Percentiles rank a stretch among this genome's conserved stretches.
Conservation (phyloP, 2,329 filamentous ascomycete species). For the Chaetomium olivaceum region DNA sequence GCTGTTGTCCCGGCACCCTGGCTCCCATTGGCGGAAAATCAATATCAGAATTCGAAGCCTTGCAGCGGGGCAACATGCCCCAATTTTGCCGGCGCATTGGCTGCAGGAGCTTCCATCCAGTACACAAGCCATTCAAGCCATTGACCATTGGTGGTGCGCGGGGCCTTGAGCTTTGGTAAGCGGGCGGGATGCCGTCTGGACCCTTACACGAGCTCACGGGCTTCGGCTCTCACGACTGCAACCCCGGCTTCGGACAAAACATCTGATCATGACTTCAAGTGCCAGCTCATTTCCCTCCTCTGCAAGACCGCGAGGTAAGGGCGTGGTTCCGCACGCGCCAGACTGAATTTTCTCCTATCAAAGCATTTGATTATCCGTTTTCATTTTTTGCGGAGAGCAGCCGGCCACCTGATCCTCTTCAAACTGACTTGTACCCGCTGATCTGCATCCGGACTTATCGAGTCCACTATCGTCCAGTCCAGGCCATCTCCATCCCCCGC, state of each 20-base stretch:
- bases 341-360: background rate
- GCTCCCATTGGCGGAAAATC: constrained; percentile 26
- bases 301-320: constrained; percentile 4
- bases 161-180: background rate
- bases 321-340: constrained; percentile 6
- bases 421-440: constrained; percentile 8
- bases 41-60: background rate
- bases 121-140: too few relatives aligned
- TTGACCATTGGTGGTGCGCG: background rate
- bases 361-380: background rate
- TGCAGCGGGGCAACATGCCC: constrained; percentile 23
- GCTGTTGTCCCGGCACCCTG: background rate
- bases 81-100: constrained; percentile 25
- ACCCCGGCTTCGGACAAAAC: constrained; percentile 12
- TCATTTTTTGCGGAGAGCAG: background rate
- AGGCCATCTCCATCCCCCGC: background rate
- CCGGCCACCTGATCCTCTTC: background rate
- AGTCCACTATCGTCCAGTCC: background rate
- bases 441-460: constrained; percentile 8
- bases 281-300: background rate
- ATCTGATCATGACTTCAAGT: constrained; percentile 10
- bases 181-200: background rate
- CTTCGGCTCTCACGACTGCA: background rate
- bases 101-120: background rate
- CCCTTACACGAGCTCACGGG: background rate